Evolutionary conservation across 1,284 basidiomycete genomes (phyloP), one percentile per base, ranked within the genome.

Genomic region (Chalciporus sp.): DNA sequence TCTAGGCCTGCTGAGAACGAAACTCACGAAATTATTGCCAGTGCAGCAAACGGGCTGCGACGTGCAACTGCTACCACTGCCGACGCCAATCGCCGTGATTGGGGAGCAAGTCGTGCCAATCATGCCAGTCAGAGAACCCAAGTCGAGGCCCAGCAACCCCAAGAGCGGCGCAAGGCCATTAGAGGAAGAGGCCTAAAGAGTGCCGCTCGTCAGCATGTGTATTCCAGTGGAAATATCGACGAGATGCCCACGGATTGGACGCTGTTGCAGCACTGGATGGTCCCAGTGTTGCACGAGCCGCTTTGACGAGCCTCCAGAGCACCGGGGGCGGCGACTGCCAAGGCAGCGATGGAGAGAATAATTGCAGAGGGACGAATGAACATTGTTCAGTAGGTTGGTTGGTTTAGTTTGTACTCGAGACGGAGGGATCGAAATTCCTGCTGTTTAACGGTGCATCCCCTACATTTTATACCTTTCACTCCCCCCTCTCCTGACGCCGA

Each of bases 11-110:
- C n/a, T n/a, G n/a, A n/a, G n/a, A n/a, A n/a, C n/a, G n/a, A n/a
- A n/a, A 61, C 65, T 51, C 14, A 67, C 63, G 6, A 48, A 57
- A 3, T 7, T 31, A 20, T 65, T 35, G 2, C 54, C 55, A n/a
- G 44, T 54, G 41, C 63, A 65, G 49, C 61, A 65, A 16, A 55
- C 53, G 4, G 65, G 49, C 41, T 65, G 49, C 4, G 44, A 31
- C 7, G 26, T 23, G 40, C 63, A 66, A 7, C 10, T 17, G 9
- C 28, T 28, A 19, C 55, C 45, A n/a, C 35, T 48, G 12, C 49
- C 40, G 26, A n/a, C 4, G 9, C 43, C 37, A 12, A 49, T 46
- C 23, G 6, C 23, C 2, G 23, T 29, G 28, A 29, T 29, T 4
- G 28, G 28, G 11, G 28, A 29, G 28, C 28, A 29, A 9, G 28